A percentile compares a stretch with the other conserved stretches of the same genome.
phyloP scores from a whole-genome alignment of 768 basidiomycete species.

The Harrya chromipes region DNA sequence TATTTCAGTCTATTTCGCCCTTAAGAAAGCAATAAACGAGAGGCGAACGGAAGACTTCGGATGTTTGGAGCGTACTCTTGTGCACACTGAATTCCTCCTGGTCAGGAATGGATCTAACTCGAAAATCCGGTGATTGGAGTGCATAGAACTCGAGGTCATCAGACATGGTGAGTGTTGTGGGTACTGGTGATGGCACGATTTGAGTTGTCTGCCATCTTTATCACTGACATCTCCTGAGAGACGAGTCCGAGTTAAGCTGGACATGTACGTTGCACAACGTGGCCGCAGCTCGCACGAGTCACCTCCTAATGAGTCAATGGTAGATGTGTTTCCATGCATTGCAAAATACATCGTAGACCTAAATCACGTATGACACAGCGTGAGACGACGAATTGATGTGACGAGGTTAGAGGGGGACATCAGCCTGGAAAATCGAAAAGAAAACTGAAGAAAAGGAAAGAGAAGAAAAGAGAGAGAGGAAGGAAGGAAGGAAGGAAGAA shows the following conservation, averaged over 20 bases:
- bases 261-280: slow-evolving; percentile 13
- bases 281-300: slow-evolving; percentile 11
- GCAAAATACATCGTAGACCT: slow-evolving; percentile 39
- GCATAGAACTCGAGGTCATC: slow-evolving; percentile 34
- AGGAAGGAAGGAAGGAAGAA: slow-evolving; percentile 19
- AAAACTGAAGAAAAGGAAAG: slow-evolving; percentile 19
- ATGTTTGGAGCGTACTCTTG: slow-evolving; percentile 47
- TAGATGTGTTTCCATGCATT: slow-evolving; percentile 32
- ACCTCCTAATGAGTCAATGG: background rate
- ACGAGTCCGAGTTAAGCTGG: too few species aligned
- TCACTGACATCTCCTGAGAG: background rate
- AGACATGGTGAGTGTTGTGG: slow-evolving; percentile 7
- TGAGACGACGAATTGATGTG: slow-evolving; percentile 35
- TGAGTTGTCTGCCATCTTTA: slow-evolving; percentile 5
- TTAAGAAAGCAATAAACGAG: slow-evolving; percentile 1
- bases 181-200: too few species aligned
- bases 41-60: slow-evolving; percentile 62
- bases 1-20: slow-evolving; percentile 6
- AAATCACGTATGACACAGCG: slow-evolving; percentile 40
- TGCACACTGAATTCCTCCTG: slow-evolving; percentile 47
- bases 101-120: slow-evolving; percentile 53
- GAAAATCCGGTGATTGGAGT: slow-evolving; percentile 50
- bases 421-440: slow-evolving; percentile 30
- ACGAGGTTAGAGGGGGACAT: slow-evolving; percentile 29
- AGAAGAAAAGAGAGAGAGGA: slow-evolving; percentile 10